Base-by-base conservation (phyloP, 768 basidiomycete genomes). In the Pholiota conissans region DNA sequence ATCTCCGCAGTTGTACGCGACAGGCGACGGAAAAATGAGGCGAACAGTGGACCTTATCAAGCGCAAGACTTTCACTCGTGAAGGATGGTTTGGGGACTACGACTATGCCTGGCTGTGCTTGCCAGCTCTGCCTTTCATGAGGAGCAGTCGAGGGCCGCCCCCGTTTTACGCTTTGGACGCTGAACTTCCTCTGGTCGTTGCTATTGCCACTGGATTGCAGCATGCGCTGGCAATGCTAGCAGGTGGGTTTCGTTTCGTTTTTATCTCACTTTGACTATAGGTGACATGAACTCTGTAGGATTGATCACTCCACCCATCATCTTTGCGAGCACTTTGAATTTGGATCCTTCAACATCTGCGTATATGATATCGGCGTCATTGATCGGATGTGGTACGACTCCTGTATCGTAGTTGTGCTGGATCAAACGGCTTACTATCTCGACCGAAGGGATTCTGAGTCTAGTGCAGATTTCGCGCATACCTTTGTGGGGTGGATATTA, bases 241-340 rank as follows among this genome's bases (percentile, higher is more conserved):
- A 6, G 90, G 88, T 3, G n/a, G 3, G 35, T 20, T 10, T 29
- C 16, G 13, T n/a, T n/a, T n/a, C n/a, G n/a, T n/a, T n/a, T n/a
- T n/a, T n/a, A n/a, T n/a, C n/a, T n/a, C n/a, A n/a, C n/a, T n/a
- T n/a, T n/a, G n/a, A n/a, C n/a, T n/a, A n/a, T n/a, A n/a, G n/a
- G n/a, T n/a, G n/a, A n/a, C n/a, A n/a, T n/a, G n/a, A n/a, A n/a
- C n/a, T n/a, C n/a, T 48, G 11, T 42, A 59, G 58, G 58, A 13
- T 74, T 91, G 28, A 90, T 91, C 59, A 89, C 89, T 2, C 91
- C 90, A 0, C 90, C 91, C 1, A 91, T 91, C 61, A 88, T 91
- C 58, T 86, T 92, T 63, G 83, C 88, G 0, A 81, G 79, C 49
- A 69, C 83, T 5, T 69, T 92, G 35, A 83, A 73, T 55, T 73